Evolutionary conservation across 2,329 filamentous ascomycete species (phyloP), one percentile per base, ranked within the genome.

Genomic region (Paraphoma chrysanthemicola): DNA sequence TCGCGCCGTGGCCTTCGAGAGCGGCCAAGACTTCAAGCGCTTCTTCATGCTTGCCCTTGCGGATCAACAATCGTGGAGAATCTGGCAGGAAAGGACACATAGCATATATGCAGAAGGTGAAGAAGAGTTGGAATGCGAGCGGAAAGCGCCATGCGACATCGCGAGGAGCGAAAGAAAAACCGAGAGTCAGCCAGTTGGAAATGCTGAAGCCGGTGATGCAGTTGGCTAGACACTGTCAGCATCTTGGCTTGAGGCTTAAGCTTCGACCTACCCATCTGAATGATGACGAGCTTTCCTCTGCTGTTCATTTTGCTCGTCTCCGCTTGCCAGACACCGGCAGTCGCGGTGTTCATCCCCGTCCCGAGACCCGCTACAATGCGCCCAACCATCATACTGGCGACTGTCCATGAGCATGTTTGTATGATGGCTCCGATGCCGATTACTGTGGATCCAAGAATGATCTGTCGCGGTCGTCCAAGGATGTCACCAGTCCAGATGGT

Each of bases 41-140:
- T 63, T 77, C 73, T 9, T 85, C 81, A 52, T 86, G 60, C 53
- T 69, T 70, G 4, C 84, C 84, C 18, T 82, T 82, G 1, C 85
- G 76, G 17, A 86, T 81, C 30, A 86, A 73, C 0, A 83, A 79
- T 46, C 85, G 70, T 3, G 83, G 59, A 64, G 73, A 70, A 74
- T 80, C 64, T 49, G 77, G 75, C 60, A 60, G 74, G 65, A 69
- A 76, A 31, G 82, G 82, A 39, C 77, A 58, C 71, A 78, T 66
- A 83, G 85, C 31, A 81, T 71, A 85, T 2, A 88, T 76, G 57
- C 82, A 80, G 0, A 86, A 84, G 0, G 84, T 85, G 58, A 88
- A 85, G 49, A 88, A 79, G 0, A 85, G 83, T 0, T 85, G 83
- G 2, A 86, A 66, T 0, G 84, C 81, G 1, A 84, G 85, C 0